Evolutionary conservation across 2,329 filamentous ascomycete species (phyloP).

Genomic region (Trichophyton rubrum): DNA sequence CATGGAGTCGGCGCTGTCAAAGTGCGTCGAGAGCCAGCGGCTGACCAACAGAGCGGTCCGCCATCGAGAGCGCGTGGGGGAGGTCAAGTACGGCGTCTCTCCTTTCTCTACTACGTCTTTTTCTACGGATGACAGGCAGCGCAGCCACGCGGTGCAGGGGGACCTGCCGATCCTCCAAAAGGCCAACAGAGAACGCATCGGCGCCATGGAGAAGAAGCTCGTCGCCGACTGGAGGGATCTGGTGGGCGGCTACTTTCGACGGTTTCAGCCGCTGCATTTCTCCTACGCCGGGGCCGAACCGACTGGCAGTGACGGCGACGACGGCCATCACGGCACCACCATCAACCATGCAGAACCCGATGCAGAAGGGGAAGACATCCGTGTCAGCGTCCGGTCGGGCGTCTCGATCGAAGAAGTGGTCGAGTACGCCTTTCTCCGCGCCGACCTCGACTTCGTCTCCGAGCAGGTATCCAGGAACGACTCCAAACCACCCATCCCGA

Average conservation of each 20-base stretch:
- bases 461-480: conserved; percentile 77
- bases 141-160: conserved; percentile 12
- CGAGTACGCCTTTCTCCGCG: conserved; percentile 83
- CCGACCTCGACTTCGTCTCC: conserved; percentile 85
- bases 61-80: conserved; percentile 3
- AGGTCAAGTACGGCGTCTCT: neutral
- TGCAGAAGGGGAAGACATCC: conserved; percentile 6
- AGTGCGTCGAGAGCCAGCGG: conserved; percentile 11
- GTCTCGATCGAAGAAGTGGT: conserved; percentile 47
- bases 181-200: conserved; percentile 48
- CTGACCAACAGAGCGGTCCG: conserved; percentile 7
- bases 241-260: conserved; percentile 86
- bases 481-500: conserved; percentile 43
- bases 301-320: conserved; percentile 15
- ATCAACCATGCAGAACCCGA: conserved; percentile 8
- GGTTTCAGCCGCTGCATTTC: conserved; percentile 76
- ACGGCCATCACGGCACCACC: conserved; percentile 22
- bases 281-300: conserved; percentile 29
- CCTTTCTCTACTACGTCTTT: neutral
- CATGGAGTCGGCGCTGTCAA: conserved; percentile 60
- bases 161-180: conserved; percentile 39
- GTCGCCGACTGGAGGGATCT: conserved; percentile 67
- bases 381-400: conserved; percentile 22
- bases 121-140: conserved; percentile 1
- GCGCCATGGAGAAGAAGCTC: conserved; percentile 57